phyloP scores from a whole-genome alignment of 805 yeast genomes.

The Hanseniaspora clermontiae region DNA sequence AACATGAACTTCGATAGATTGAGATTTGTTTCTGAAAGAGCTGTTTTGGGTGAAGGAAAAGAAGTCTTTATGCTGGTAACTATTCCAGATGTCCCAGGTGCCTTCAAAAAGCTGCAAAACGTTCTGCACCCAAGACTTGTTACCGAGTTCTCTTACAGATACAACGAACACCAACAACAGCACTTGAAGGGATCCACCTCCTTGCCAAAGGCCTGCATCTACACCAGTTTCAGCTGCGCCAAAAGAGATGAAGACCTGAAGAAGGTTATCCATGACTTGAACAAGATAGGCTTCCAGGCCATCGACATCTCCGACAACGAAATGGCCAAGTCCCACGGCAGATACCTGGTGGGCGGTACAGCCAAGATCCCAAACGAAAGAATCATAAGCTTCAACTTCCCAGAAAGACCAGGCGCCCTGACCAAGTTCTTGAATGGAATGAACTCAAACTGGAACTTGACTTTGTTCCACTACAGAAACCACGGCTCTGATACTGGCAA shows the following conservation, averaged over 20 bases:
- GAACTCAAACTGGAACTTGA: conserved; percentile 75
- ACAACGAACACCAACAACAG: conserved; percentile 32
- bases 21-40: conserved; percentile 92
- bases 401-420: conserved; percentile 94
- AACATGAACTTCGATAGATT: conserved; percentile 96
- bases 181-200: conserved; percentile 23
- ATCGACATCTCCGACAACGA: conserved; percentile 83
- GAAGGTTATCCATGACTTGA: conserved; percentile 47
- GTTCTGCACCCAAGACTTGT: conserved; percentile 77
- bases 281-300: conserved; percentile 55
- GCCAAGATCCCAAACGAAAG: conserved; percentile 62
- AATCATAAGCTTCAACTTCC: conserved; percentile 78
- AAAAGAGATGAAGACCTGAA: conserved; percentile 63
- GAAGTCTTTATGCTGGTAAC: conserved; percentile 85
- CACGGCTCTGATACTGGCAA: conserved; percentile 93
- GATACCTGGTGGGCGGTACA: conserved; percentile 92
- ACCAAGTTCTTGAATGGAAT: conserved; percentile 62
- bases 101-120: conserved; percentile 63
- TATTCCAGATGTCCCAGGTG: conserved; percentile 88
- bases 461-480: conserved; percentile 91
- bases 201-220: conserved; percentile 55
- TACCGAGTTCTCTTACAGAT: conserved; percentile 90
- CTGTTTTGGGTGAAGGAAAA: conserved; percentile 95
- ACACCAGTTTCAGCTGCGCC: conserved; percentile 73
- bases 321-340: conserved; percentile 89